These are phyloP conservation scores for Capronia americana DNA, from an alignment of 2,329 filamentous ascomycete species.

Conservation along the genomic window DNA sequence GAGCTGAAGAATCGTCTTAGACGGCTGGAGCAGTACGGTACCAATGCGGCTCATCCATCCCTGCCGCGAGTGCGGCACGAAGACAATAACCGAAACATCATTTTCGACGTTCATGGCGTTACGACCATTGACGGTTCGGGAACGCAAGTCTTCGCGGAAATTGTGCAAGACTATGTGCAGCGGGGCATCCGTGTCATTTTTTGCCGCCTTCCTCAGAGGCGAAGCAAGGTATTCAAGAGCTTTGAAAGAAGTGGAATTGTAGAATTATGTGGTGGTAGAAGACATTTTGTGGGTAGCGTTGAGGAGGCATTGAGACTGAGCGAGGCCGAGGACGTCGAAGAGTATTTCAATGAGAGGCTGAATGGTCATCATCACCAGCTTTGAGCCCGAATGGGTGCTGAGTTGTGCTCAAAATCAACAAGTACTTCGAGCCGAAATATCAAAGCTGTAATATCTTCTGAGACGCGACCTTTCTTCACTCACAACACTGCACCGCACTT, in stretches of 20 bases:
- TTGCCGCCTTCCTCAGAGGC: conserved; percentile 60
- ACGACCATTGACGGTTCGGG: conserved; percentile 92
- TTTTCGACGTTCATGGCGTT: conserved; percentile 98
- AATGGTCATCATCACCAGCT: conserved; percentile 18
- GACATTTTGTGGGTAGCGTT: conserved; percentile 81
- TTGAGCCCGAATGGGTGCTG: background rate
- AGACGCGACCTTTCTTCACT: background rate
- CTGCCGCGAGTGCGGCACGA: conserved; percentile 76
- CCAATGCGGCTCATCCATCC: conserved; percentile 80
- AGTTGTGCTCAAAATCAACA: background rate
- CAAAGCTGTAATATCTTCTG: background rate
- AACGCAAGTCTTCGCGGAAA: conserved; percentile 88
- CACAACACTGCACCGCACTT: background rate
- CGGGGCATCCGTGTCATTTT: conserved; percentile 68
- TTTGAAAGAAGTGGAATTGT: conserved; percentile 85
- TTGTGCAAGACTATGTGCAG: conserved; percentile 79
- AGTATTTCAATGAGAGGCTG: conserved; percentile 42
- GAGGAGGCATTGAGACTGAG: conserved; percentile 82
- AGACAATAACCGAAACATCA: conserved; percentile 88
- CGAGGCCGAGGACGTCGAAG: conserved; percentile 68
- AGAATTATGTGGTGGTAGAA: conserved; percentile 76
- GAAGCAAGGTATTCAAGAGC: conserved; percentile 69
- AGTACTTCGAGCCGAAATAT: background rate
- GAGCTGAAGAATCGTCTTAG: conserved; percentile 83
- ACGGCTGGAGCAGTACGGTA: conserved; percentile 89